phyloP scores from a whole-genome alignment of 768 basidiomycete species.

The Boletellus sp. region DNA sequence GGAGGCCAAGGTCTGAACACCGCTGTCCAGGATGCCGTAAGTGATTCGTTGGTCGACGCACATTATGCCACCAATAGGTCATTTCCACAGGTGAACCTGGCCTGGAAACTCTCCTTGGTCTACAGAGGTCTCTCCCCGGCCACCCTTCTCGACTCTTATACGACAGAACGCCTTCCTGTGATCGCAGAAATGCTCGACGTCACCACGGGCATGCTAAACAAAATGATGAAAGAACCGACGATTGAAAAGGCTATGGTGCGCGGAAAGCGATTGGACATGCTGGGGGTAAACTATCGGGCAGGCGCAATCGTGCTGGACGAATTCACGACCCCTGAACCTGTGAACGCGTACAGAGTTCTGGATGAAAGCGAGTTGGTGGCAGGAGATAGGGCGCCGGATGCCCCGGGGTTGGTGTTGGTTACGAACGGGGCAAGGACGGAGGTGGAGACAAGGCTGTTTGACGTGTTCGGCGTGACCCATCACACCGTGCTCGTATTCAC shows the following conservation, averaged over 20 bases:
- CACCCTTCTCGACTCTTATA: conserved; percentile 40
- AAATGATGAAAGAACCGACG: background rate
- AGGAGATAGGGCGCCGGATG: conserved; percentile 17
- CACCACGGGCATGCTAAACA: conserved; percentile 29
- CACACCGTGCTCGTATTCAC: conserved; percentile 30
- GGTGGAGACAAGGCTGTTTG: background rate
- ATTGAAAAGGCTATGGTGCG: background rate
- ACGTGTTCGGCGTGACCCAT: background rate
- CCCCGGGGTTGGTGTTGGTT: background rate
- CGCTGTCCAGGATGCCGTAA: conserved; percentile 37
- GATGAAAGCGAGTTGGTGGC: conserved; percentile 6
- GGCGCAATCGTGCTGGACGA: conserved; percentile 46
- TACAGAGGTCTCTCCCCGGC: conserved; percentile 33
- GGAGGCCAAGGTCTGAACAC: conserved; percentile 35
- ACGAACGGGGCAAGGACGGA: background rate
- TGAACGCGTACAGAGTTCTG: conserved; percentile 6
- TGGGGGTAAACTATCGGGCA: conserved; percentile 53
- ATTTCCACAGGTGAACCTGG: conserved; percentile 36
- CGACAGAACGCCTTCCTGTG: conserved; percentile 42
- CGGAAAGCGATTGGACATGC: conserved; percentile 32
- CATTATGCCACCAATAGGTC: background rate
- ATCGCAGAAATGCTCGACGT: conserved; percentile 43
- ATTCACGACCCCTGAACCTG: background rate
- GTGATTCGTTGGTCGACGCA: conserved; percentile 10
- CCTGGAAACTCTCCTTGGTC: conserved; percentile 45